Percentiles rank a stretch among this genome's conserved stretches.
Evolutionary conservation across 2,329 filamentous ascomycete species (phyloP).

Genomic region (Colletotrichum liriopes): DNA sequence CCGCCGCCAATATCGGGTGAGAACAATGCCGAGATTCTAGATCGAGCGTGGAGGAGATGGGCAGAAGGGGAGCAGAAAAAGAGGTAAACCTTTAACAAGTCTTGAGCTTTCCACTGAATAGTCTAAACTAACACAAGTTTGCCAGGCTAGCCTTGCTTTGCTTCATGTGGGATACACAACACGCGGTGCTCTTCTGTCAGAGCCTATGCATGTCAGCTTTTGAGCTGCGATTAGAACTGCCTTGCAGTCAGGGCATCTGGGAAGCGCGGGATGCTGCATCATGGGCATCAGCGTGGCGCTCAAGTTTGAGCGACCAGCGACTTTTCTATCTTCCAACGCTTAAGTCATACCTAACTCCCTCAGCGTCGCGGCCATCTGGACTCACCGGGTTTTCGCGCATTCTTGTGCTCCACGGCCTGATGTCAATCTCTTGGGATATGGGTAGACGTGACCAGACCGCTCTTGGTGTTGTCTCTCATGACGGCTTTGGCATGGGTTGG

Average conservation of each 20-base stretch:
- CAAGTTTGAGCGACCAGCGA: constrained; percentile 46
- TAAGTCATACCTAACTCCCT: constrained; percentile 69
- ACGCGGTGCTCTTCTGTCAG: constrained; percentile 76
- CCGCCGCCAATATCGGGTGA: constrained; percentile 45
- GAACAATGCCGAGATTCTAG: constrained; percentile 56
- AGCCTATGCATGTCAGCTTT: constrained; percentile 78
- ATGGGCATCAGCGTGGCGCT: constrained; percentile 61
- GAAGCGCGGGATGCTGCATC: constrained; percentile 68
- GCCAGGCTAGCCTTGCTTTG: constrained; percentile 69
- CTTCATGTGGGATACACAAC: constrained; percentile 78
- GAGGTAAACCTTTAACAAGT: constrained; percentile 53
- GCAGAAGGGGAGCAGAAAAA: constrained; percentile 72
- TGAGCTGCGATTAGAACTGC: constrained; percentile 70
- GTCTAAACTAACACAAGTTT: constrained; percentile 21
- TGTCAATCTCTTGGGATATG: constrained; percentile 76
- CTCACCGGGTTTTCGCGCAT: constrained; percentile 69
- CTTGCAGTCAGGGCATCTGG: constrained; percentile 70
- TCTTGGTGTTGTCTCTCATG: constrained; percentile 59
- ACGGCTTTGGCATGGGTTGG: constrained; percentile 55
- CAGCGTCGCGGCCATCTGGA: constrained; percentile 53
- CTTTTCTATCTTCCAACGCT: constrained; percentile 66
- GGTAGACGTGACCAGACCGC: constrained; percentile 74
- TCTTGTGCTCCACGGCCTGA: constrained; percentile 72
- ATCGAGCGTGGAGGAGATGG: constrained; percentile 67
- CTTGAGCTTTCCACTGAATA: accelerated